A percentile compares a stretch with the other conserved stretches of the same genome.
These are phyloP conservation scores for Pichia phayaonensis DNA, from an alignment of 805 yeast genomes.

Conservation along the genomic window DNA sequence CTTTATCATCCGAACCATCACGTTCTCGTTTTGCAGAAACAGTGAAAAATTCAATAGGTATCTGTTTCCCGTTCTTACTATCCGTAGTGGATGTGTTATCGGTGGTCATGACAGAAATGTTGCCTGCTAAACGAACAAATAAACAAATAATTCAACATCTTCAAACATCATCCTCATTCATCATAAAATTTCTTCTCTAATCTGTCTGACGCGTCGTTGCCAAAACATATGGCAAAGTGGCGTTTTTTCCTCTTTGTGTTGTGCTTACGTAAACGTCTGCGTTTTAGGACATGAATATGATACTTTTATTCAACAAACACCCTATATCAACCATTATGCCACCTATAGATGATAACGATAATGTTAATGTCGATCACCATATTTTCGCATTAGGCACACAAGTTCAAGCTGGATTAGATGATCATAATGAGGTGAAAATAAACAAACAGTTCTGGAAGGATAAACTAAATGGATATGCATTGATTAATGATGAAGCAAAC, in stretches of 20 bases:
- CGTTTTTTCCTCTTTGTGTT: not conserved
- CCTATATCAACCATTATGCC: not conserved
- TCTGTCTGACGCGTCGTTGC: not conserved
- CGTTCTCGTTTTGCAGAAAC: not conserved
- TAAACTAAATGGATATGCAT: constrained; percentile 1
- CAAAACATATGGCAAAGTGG: no score
- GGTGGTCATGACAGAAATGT: not conserved
- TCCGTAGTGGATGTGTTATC: not conserved
- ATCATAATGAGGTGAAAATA: not conserved
- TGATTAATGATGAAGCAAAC: not conserved
- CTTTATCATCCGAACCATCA: not conserved
- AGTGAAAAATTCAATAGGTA: not conserved
- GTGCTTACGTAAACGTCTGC: not conserved
- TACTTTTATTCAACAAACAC: no score
- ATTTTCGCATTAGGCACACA: constrained; percentile 12
- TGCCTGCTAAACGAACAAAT: not conserved
- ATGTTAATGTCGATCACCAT: not conserved
- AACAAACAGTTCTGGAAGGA: not conserved
- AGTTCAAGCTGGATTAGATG: constrained; percentile 13
- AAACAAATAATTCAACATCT: no score
- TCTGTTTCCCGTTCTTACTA: not conserved
- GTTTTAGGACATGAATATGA: not conserved
- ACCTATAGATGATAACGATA: not conserved
- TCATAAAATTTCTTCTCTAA: not conserved
- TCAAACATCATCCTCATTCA: no score